These are phyloP conservation scores for Symbiotaphrina buchneri DNA, from an alignment of 495 filamentous ascomycete species.

Conservation along the genomic window DNA sequence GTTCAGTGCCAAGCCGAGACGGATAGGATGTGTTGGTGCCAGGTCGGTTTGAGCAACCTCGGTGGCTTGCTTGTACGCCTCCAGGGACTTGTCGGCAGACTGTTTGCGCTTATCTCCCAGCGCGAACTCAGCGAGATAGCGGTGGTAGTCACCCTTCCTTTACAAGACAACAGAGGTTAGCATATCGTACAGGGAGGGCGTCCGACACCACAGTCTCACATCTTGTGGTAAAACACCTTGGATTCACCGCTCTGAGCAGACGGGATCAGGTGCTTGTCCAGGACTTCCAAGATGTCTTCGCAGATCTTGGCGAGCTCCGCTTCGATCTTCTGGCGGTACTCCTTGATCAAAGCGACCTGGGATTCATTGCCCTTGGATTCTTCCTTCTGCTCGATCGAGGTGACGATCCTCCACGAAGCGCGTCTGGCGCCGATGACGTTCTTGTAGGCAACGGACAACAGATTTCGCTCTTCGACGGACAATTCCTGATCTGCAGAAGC, in stretches of 20 bases:
- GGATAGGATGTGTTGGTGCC: conserved; percentile 96
- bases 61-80: conserved; percentile 97
- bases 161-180: conserved; percentile 4
- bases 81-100: conserved; percentile 87
- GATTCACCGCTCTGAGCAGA: conserved; percentile 94
- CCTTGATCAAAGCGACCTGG: conserved; percentile 90
- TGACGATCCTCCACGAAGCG: conserved; percentile 99
- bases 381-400: conserved; percentile 99
- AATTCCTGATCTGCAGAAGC: conserved; percentile 93
- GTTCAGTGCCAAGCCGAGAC: conserved; percentile 93
- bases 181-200: neutral
- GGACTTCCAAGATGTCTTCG: conserved; percentile 92
- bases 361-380: conserved; percentile 96
- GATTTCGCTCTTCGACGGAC: conserved; percentile 96
- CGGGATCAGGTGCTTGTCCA: conserved; percentile 90
- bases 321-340: conserved; percentile 99
- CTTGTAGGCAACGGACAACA: conserved; percentile 99
- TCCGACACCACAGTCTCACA: conserved; percentile 30
- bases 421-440: conserved; percentile 98
- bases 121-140: conserved; percentile 97
- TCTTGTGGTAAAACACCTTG: conserved; percentile 99
- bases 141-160: conserved; percentile 99
- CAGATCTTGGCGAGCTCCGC: conserved; percentile 97
- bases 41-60: conserved; percentile 97
- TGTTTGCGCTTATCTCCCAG: conserved; percentile 93